phyloP scores from a whole-genome alignment of 345 rosid genomes.

The Salix suchowensis region DNA sequence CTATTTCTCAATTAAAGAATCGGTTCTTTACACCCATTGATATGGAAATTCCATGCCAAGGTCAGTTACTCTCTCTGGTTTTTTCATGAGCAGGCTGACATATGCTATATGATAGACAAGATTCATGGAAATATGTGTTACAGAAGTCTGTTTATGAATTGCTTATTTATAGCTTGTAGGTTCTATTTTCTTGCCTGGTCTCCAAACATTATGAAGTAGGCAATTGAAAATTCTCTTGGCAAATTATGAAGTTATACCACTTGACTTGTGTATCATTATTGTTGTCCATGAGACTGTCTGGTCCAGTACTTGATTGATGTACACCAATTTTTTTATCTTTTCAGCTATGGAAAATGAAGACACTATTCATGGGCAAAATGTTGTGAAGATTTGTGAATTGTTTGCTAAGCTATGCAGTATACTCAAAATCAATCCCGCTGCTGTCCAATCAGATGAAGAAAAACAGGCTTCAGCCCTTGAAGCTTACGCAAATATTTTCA shows the following conservation, averaged over 20 bases:
- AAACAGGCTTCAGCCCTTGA: conserved; percentile 29
- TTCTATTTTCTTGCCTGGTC: neutral
- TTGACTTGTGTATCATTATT: neutral
- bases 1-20: conserved; percentile 51
- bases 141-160: neutral
- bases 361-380: conserved; percentile 58
- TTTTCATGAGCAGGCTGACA: neutral
- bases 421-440: conserved; percentile 36
- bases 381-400: conserved; percentile 56
- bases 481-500: conserved; percentile 31
- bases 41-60: conserved; percentile 59
- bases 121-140: neutral
- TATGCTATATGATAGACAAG: neutral
- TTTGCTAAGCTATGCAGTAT: conserved; percentile 64
- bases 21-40: conserved; percentile 54
- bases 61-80: conserved; percentile 34
- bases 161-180: neutral
- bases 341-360: conserved; percentile 37
- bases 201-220: neutral
- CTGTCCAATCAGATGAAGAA: conserved; percentile 23
- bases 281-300: neutral
- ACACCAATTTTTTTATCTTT: conserved; percentile 5
- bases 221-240: neutral
- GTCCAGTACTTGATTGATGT: conserved; percentile 1
- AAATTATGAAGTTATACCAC: neutral